These are phyloP conservation scores for Hypoxylon sp. DNA, from an alignment of 2,329 filamentous ascomycete genomes.

Conservation along the genomic window DNA sequence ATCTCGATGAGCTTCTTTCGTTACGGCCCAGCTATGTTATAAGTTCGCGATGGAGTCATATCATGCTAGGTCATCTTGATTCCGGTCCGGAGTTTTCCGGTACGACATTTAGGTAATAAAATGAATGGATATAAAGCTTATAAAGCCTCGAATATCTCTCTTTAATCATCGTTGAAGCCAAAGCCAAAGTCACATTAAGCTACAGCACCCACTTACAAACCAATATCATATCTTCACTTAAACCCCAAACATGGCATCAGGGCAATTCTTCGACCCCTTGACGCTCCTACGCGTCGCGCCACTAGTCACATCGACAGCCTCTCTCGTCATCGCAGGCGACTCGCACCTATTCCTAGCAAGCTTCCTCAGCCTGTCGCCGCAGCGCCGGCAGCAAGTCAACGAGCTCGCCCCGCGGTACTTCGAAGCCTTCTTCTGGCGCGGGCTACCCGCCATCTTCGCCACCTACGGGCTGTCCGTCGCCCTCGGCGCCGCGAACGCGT, in stretches of 20 bases:
- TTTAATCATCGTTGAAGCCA: background rate
- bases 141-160: background rate
- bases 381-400: slow-evolving; percentile 50
- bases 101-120: background rate
- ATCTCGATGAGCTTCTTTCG: slow-evolving; percentile 2
- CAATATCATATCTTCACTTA: background rate
- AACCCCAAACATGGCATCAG: slow-evolving; percentile 52
- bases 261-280: slow-evolving; percentile 54
- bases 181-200: background rate
- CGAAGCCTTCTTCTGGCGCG: slow-evolving; percentile 53
- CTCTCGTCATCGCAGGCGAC: slow-evolving; percentile 59
- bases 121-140: background rate
- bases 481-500: slow-evolving; percentile 46
- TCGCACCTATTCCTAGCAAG: slow-evolving; percentile 57
- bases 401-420: slow-evolving; percentile 59
- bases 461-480: slow-evolving; percentile 47
- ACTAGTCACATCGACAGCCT: slow-evolving; percentile 60
- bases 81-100: slow-evolving; percentile 3
- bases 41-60: slow-evolving; percentile 24
- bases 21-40: slow-evolving; percentile 4
- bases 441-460: slow-evolving; percentile 46
- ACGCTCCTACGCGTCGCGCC: slow-evolving; percentile 58
- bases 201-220: no score
- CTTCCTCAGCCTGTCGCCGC: slow-evolving; percentile 49
- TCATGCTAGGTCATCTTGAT: slow-evolving; percentile 13